Base-by-base conservation (phyloP, 2,329 filamentous ascomycete species). In the Hymenoscyphus salicellus region DNA sequence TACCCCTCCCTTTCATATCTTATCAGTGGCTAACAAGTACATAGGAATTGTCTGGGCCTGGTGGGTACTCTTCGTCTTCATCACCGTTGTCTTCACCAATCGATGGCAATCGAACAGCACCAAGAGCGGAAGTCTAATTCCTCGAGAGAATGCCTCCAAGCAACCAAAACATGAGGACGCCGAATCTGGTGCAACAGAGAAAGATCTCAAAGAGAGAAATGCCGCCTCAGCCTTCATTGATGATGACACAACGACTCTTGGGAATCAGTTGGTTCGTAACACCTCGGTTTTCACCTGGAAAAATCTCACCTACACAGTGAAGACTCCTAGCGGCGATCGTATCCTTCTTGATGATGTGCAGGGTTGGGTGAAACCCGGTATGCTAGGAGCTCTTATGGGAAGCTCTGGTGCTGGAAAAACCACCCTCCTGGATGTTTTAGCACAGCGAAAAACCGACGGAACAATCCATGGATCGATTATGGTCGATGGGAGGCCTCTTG, bases 331-430 rank as follows among this genome's bases (percentile, higher is more conserved):
- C 5, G 86, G 86, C 55, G 82, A 82, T 62, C 79, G 86, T 61
- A 82, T 84, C 73, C 79, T 91, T 1, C 79, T 92, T 56, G 88
- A 91, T 71, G 82, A 86, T 5, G 85, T 95, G 65, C 88, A 82
- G 63, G 92, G 92, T 1, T 94, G 91, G 69, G 91, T 87, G 1
- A 93, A 92, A 72, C 92, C 92, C 0, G 91, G 92, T 55, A 38
- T 41, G 23, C 14, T 96, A 84, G 87, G 92, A 49, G 92, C 92
- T 0, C 79, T 96, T 0, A 91, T 95, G 82, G 92, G 92, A 11
- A 8, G 5, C 32, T 36, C 32, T 7, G 91, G 90, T 55, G 92
- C 92, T 7, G 92, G 92, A 16, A 96, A 96, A 78, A 93, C 91
- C 0, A 95, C 92, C 0, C 79, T 96, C 0, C 81, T 96, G n/a